Evolutionary conservation across 2,329 filamentous ascomycete genomes (phyloP), one percentile per base, ranked within the genome.

Genomic region (Amylocarpus encephaloides): DNA sequence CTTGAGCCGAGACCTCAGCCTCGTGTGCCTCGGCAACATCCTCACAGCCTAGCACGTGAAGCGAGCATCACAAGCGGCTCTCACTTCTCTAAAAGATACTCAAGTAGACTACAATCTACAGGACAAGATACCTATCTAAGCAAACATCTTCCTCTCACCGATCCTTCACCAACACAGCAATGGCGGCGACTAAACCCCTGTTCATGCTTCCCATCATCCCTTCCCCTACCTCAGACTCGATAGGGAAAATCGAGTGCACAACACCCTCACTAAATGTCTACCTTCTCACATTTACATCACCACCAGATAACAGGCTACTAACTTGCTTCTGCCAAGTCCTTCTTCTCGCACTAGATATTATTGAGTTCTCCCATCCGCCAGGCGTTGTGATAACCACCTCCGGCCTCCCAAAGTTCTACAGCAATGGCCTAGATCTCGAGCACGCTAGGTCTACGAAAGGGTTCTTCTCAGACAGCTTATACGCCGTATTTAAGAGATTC

Each of bases 331-430:
- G 83, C 70, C 71, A 77, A 51, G 76, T 86, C 11, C 68, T 92
- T 34, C 71, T 87, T 30, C 71, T 82, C 10, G 84, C 86, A 3
- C 80, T 93, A 54, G 86, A 93, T 69, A 80, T 88, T 18, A 70
- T 93, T 62, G 84, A 90, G 67, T 75, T 61, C 49, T 59, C 75
- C 48, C 75, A 85, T 61, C 73, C 78, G 0, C 77, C 78, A n/a
- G 88, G 88, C 46, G 86, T 91, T 5, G 74, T 93, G 12, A 72
- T 91, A 51, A 92, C 87, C 5, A 92, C 87, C 0, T 86, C 82
- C 38, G 79, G 76, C 43, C 85, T 91, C 51, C 66, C 73, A 46
- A 93, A 93, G 64, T 92, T 92, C 73, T 93, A 86, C 71, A 84
- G 78, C 66, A 92, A 92, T 69, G 88, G 88, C 0, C 76, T 93